Percentiles rank a stretch among this genome's conserved stretches.
phyloP scores from a whole-genome alignment of 2,329 filamentous ascomycete species.

The Fusarium temperatum region DNA sequence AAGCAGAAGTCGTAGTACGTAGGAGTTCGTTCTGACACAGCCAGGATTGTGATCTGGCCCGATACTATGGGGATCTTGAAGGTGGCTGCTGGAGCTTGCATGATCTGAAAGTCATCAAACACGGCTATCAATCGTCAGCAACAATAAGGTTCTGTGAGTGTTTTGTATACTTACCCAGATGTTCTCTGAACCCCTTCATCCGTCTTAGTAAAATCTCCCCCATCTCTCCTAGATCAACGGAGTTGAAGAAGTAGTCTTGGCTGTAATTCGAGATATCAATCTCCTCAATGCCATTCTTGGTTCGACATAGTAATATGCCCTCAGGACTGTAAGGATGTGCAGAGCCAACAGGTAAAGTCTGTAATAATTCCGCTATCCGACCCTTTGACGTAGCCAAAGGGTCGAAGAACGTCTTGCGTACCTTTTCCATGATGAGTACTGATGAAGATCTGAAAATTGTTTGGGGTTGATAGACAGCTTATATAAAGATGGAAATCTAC shows the following conservation, averaged over 20 bases:
- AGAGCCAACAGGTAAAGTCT: neutral
- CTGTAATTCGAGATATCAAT: constrained; percentile 2
- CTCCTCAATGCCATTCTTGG: neutral
- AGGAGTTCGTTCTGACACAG: neutral
- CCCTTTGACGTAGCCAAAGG: constrained; percentile 19
- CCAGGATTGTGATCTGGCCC: neutral
- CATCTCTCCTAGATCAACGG: constrained; percentile 6
- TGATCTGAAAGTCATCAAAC: constrained; percentile 12
- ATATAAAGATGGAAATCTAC: neutral
- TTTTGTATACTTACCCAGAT: neutral
- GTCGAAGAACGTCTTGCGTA: constrained; percentile 22
- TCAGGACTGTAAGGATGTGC: constrained; percentile 19
- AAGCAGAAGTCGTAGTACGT: constrained; percentile 22
- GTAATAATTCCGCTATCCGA: neutral
- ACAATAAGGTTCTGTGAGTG: fast-evolving
- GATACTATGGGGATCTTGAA: neutral
- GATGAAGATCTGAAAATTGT: neutral
- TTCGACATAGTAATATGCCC: constrained; percentile 8
- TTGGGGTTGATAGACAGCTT: neutral
- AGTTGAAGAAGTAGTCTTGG: constrained; percentile 8
- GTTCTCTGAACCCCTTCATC: neutral
- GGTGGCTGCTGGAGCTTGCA: constrained; percentile 4
- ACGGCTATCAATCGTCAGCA: neutral
- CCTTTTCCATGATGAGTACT: constrained; percentile 7
- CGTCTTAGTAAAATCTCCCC: neutral